Conservation (phyloP, 2,329 filamentous ascomycete genomes). For the Nemania diffusa region DNA sequence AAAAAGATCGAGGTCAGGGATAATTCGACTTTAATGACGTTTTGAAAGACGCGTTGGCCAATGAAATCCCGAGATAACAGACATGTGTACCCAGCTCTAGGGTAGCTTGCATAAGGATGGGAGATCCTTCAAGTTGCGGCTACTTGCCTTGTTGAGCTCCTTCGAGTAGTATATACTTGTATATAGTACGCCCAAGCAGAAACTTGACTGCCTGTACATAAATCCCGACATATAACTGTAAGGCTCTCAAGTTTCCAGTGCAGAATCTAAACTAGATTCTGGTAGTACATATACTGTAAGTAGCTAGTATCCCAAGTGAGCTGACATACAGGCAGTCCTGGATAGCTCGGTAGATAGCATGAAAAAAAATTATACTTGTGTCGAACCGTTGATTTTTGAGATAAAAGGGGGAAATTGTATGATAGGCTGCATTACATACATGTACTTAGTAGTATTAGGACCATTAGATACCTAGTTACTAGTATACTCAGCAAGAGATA, state of each 20-base stretch:
- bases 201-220: background rate
- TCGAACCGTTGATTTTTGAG: background rate
- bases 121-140: background rate
- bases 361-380: background rate
- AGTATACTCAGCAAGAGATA: too few relatives aligned
- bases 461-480: too few relatives aligned
- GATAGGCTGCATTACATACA: background rate
- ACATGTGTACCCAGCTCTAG: background rate
- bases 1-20: slow-evolving; percentile 7
- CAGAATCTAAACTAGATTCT: background rate
- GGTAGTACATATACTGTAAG: too few relatives aligned
- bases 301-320: background rate
- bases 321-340: background rate
- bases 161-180: background rate
- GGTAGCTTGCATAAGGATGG: slow-evolving; percentile 7
- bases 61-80: slow-evolving; percentile 14
- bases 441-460: too few relatives aligned
- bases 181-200: background rate
- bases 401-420: slow-evolving; percentile 30
- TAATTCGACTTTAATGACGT: slow-evolving; percentile 25
- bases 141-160: background rate
- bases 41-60: slow-evolving; percentile 15
- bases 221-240: too few relatives aligned
- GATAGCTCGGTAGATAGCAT: background rate
- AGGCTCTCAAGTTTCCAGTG: background rate